Evolutionary conservation across 306 rosid genomes (phyloP), one percentile per base, ranked within the genome.

Genomic region (Quercus alba): DNA sequence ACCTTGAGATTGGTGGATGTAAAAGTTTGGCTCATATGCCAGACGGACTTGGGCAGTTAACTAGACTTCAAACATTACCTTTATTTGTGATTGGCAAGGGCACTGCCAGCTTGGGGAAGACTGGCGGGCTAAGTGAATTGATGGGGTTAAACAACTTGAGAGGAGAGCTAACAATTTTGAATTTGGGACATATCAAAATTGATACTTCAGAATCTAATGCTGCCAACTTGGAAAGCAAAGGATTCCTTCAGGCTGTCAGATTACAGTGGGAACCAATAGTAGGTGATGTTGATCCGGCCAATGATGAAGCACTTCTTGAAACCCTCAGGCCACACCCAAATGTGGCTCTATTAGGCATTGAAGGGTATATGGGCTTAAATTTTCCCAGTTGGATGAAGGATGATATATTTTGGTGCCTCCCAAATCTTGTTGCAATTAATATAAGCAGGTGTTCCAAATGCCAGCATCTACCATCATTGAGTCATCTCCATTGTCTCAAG

Each of bases 1-100:
- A 82, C 38, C 82, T 82, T 28, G 46, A 77, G 55, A 26, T 41
- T 0, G 46, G 67, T 2, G 79, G 75, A 30, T 82, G 85, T 15
- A 0, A 38, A 0, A 11, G 1, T 30, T 74, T 77, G n/a, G 56
- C 20, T 19, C 41, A 18, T 59, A 82, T 82, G 82, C 82, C 82
- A 9, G 4, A 1, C 2, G 54, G 75, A 4, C 44, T 77, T 3
- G 17, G 10, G 1, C 28, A 14, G 21, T 18, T 82, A 44, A 28
- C 4, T 15, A 7, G 49, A 19, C 64, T 82, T 9, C 23, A 44
- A 17, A 72, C 85, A 5, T 44, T 82, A 69, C 68, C 85, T 2
- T 55, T 5, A 12, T 82, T 82, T 26, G 79, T 63, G 56, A 72
- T 41, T 10, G 31, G 79, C 77, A 56, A 77, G 26, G 51, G 15